Percentiles rank a stretch among this genome's conserved stretches.
Conservation (phyloP, 2,329 filamentous ascomycete genomes). For the Pseudocercospora eumusae region DNA sequence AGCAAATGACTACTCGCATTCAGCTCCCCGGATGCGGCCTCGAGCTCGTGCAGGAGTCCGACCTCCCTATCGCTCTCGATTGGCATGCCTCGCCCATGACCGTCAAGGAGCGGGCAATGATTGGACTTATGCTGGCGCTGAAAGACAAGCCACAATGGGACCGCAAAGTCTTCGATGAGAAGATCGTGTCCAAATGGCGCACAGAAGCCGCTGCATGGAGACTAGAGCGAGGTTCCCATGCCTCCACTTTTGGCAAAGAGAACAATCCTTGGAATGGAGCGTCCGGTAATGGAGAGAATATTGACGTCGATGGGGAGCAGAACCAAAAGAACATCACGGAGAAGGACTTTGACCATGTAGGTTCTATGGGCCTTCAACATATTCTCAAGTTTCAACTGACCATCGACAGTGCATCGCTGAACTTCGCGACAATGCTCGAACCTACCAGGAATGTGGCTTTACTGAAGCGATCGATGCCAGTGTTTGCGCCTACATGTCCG, state of each 20-base stretch:
- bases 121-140: not conserved
- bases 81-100: not conserved
- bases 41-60: not conserved
- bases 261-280: not conserved
- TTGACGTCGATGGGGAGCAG: not conserved
- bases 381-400: not conserved
- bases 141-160: constrained; percentile 2
- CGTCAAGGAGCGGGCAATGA: not conserved
- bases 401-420: constrained; percentile 16
- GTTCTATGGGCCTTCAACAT: not conserved
- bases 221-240: not conserved
- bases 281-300: not conserved
- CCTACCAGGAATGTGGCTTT: constrained; percentile 45
- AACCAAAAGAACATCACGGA: not conserved
- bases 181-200: not conserved
- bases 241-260: not conserved
- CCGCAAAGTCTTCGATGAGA: constrained; percentile 1
- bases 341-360: not conserved
- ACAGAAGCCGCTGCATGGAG: not conserved
- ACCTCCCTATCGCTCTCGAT: not conserved
- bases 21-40: not conserved
- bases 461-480: constrained; percentile 50
- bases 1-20: not conserved
- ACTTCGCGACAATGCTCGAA: constrained; percentile 52
- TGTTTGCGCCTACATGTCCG: constrained; percentile 56